Evolutionary conservation across 495 filamentous ascomycete species (phyloP), one percentile per base, ranked within the genome.

Genomic region (Penicillium verhagenii): DNA sequence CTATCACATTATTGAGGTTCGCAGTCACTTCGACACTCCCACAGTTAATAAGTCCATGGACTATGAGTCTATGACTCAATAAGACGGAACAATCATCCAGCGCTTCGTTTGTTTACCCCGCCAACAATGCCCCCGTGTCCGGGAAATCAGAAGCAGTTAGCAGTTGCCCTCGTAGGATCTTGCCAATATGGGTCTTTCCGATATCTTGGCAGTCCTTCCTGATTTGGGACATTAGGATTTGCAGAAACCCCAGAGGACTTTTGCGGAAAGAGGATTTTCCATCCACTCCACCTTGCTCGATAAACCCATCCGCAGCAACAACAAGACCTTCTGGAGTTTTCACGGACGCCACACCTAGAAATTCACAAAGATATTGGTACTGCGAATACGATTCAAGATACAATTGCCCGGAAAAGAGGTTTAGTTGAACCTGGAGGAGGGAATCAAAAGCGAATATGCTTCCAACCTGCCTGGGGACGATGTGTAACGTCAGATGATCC

Each of bases 391-490:
- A 73, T 11, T 49, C 50, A 7, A 90, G 66, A 64, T 87, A 90
- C 1, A 90, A 73, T 52, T 86, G 82, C 9, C 87, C 86, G 0
- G 87, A 74, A 58, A 89, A 90, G 6, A 90, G 71, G 56, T 86
- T 86, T 11, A 90, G 73, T 46, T 85, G 73, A 2, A 61, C 59
- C 2, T 46, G 44, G 3, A 70, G 62, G 2, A 69, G 62, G 2
- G 69, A 39, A 19, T 38, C 16, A 16, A n/a, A n/a, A n/a, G n/a
- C n/a, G n/a, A n/a, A n/a, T n/a, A n/a, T n/a, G n/a, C n/a, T n/a
- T n/a, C n/a, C n/a, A n/a, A n/a, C 14, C 20, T 13, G 2, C 31
- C 47, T 7, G n/a, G 55, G 50, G 26, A 70, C 47, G 29, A 52
- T 61, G 54, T 65, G 82, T 18, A 79, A 64, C 2, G 57, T 57